Evolutionary conservation across 2,329 filamentous ascomycete species (phyloP).

Genomic region (Trichoderma sp.): DNA sequence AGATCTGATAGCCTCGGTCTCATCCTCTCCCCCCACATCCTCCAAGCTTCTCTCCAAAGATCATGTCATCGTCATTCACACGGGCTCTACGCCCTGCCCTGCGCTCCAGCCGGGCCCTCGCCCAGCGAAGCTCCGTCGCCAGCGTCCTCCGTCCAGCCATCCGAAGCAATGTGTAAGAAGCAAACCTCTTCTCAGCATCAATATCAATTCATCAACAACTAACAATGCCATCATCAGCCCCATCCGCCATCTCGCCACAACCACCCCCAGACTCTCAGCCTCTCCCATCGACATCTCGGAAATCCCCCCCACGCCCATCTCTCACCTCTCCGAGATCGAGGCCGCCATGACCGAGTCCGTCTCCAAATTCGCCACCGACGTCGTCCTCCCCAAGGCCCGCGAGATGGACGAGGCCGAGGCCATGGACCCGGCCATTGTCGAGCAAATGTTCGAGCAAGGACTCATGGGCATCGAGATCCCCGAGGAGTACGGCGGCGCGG

Average conservation of each 20-base stretch:
- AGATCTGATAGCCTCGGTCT: neutral
- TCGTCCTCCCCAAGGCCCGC: slow-evolving; percentile 84
- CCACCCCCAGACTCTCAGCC: slow-evolving; percentile 49
- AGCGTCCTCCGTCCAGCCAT: slow-evolving; percentile 26
- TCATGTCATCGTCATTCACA: slow-evolving; percentile 47
- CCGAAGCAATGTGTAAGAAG: slow-evolving; percentile 32
- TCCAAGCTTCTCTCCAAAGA: neutral
- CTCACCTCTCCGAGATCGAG: slow-evolving; percentile 88
- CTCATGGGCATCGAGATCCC: slow-evolving; percentile 97
- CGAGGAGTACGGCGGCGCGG: slow-evolving; percentile 92
- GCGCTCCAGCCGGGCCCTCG: slow-evolving; percentile 42
- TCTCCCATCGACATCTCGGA: slow-evolving; percentile 62
- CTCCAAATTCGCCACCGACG: slow-evolving; percentile 83
- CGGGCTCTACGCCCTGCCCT: slow-evolving; percentile 52
- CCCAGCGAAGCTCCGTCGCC: slow-evolving; percentile 30
- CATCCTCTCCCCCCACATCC: neutral
- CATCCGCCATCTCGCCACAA: slow-evolving; percentile 59
- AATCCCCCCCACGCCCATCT: slow-evolving; percentile 87
- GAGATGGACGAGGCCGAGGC: slow-evolving; percentile 97
- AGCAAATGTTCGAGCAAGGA: slow-evolving; percentile 95
- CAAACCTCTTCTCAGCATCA: too few species aligned
- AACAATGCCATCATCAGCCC: slow-evolving; percentile 28
- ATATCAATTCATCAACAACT: too few species aligned
- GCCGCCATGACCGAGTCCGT: slow-evolving; percentile 85
- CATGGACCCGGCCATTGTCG: slow-evolving; percentile 86